These are phyloP conservation scores for Agastache rugosa DNA, from an alignment of 257 asterid species.

Conservation along the genomic window DNA sequence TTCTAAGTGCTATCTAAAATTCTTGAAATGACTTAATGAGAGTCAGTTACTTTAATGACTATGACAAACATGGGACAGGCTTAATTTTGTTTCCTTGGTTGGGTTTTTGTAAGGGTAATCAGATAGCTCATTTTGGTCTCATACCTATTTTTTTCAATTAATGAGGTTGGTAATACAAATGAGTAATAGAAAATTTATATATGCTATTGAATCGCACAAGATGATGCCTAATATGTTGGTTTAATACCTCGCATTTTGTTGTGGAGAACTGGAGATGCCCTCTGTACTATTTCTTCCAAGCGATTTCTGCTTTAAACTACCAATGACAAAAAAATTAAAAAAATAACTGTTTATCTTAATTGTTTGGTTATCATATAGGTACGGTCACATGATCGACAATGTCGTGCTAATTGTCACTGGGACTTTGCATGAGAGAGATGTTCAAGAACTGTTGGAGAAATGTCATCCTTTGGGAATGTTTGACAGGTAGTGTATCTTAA, in stretches of 20 bases:
- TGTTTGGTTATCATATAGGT: conserved; percentile 51
- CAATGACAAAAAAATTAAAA: neutral
- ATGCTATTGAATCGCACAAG: neutral
- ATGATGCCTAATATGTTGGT: neutral
- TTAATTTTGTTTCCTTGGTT: conserved; percentile 17
- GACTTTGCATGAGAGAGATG: conserved; percentile 95
- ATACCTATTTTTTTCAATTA: neutral
- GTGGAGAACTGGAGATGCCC: neutral
- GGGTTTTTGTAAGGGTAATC: neutral
- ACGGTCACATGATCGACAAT: conserved; percentile 96
- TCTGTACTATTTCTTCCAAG: conserved; percentile 15
- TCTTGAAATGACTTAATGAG: neutral
- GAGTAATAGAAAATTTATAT: neutral
- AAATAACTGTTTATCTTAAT: conserved; percentile 1
- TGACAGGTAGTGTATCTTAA: conserved; percentile 71
- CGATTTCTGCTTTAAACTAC: neutral
- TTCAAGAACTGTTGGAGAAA: conserved; percentile 91
- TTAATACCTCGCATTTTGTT: neutral
- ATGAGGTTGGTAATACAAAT: neutral
- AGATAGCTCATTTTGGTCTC: neutral
- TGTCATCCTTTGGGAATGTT: conserved; percentile 98
- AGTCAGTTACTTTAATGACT: neutral
- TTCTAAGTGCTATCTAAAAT: neutral
- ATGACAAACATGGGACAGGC: conserved; percentile 10
- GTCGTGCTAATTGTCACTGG: conserved; percentile 95